Conservation (phyloP, 345 rosid species). For the Lepidium sativum region DNA sequence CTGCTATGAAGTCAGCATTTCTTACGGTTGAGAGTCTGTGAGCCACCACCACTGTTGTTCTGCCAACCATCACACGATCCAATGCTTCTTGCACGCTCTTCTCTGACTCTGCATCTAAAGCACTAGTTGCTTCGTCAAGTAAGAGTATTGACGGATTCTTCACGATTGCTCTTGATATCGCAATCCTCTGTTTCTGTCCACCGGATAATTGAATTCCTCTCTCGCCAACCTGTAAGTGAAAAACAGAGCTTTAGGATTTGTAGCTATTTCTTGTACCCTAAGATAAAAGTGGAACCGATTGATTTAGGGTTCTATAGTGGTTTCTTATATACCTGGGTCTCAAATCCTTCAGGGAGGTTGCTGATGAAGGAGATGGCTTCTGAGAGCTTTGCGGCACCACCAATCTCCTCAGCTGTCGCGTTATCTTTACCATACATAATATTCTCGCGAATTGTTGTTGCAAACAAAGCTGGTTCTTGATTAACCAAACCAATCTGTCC, state of each 20-base stretch:
- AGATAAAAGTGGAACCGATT: not conserved
- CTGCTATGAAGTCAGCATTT: slow-evolving; percentile 83
- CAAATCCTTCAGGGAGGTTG: slow-evolving; percentile 88
- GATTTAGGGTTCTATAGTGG: not conserved
- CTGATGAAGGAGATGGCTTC: slow-evolving; percentile 73
- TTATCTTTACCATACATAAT: slow-evolving; percentile 82
- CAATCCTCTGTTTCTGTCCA: slow-evolving; percentile 95
- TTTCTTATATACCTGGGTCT: slow-evolving; percentile 60
- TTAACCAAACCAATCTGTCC: slow-evolving; percentile 84
- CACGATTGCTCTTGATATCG: slow-evolving; percentile 81
- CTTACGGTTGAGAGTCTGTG: slow-evolving; percentile 88
- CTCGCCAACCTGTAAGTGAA: slow-evolving; percentile 65
- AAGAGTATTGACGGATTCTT: slow-evolving; percentile 84
- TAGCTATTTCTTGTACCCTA: not conserved
- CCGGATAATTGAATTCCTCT: slow-evolving; percentile 91
- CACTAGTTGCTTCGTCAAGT: slow-evolving; percentile 97
- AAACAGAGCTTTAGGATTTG: not conserved
- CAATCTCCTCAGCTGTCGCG: slow-evolving; percentile 64
- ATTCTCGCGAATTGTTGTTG: slow-evolving; percentile 73
- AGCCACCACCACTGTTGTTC: slow-evolving; percentile 86
- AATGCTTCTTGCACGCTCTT: slow-evolving; percentile 94
- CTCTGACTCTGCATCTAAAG: slow-evolving; percentile 90
- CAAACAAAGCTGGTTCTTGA: slow-evolving; percentile 93
- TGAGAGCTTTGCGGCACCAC: slow-evolving; percentile 75
- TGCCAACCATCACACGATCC: slow-evolving; percentile 88